These are phyloP conservation scores for Paramecium sexaurelia DNA, from an alignment of 73 alveolate genomes.

Conservation along the genomic window DNA sequence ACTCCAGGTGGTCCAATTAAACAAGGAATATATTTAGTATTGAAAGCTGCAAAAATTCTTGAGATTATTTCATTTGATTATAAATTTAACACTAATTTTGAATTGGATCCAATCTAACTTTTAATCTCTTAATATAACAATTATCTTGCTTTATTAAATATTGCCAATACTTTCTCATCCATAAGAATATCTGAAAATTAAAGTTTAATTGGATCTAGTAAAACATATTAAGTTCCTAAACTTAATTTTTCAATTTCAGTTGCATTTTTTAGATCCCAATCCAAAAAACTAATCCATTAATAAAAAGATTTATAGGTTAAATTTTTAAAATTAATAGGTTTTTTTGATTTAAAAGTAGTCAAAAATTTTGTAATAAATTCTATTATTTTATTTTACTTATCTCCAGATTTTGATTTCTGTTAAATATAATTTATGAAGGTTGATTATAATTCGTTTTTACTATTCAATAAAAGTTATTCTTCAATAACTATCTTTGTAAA, in stretches of 20 bases:
- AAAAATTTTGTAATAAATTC: too few species aligned
- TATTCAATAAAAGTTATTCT: background rate
- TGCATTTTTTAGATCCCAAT: background rate
- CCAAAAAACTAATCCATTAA: background rate
- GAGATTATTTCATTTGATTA: background rate
- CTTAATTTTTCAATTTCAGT: background rate
- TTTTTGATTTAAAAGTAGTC: too few species aligned
- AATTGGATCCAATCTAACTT: background rate
- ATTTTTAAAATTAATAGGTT: too few species aligned
- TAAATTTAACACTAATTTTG: too few species aligned
- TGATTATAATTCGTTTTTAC: background rate
- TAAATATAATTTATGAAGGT: too few species aligned
- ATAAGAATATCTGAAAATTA: too few species aligned
- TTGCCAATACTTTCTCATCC: too few species aligned
- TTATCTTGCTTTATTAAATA: too few species aligned
- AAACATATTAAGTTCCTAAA: background rate
- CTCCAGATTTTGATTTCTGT: too few species aligned
- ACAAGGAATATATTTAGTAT: background rate
- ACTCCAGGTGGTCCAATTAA: background rate
- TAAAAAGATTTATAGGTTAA: background rate
- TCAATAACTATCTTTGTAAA: background rate
- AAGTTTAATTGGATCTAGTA: background rate
- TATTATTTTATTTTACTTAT: too few species aligned
- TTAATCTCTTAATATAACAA: too few species aligned
- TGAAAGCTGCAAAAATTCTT: background rate